phyloP scores from a whole-genome alignment of 1,139 yeast genomes.

The Zygosaccharomyces sapae region DNA sequence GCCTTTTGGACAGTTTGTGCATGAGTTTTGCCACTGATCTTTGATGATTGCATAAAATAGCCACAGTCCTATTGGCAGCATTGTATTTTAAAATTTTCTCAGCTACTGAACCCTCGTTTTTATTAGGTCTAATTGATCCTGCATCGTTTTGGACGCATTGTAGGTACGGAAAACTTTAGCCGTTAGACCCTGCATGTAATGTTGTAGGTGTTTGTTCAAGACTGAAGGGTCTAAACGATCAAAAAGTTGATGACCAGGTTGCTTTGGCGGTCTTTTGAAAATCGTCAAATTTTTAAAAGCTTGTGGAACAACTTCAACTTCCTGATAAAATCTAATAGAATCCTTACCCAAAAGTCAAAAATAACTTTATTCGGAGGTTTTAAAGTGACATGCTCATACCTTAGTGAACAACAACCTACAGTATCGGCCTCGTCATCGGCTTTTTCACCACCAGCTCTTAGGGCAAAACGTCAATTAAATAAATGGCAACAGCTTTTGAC shows the following conservation, averaged over 20 bases:
- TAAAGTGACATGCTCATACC: slow-evolving; percentile 83
- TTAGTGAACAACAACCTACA: slow-evolving; percentile 92
- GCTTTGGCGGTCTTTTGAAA: slow-evolving; percentile 83
- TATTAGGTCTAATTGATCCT: slow-evolving; percentile 81
- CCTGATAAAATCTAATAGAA: slow-evolving; percentile 87
- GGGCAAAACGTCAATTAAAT: slow-evolving; percentile 90
- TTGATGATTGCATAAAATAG: slow-evolving; percentile 95
- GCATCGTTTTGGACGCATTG: slow-evolving; percentile 96
- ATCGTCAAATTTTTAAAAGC: slow-evolving; percentile 84
- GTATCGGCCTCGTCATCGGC: slow-evolving; percentile 98
- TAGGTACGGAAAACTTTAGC: slow-evolving; percentile 98
- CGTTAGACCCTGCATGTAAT: slow-evolving; percentile 87
- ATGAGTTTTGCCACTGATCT: slow-evolving; percentile 86
- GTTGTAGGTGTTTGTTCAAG: slow-evolving; percentile 81
- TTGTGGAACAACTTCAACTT: slow-evolving; percentile 83
- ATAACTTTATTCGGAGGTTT: slow-evolving; percentile 82
- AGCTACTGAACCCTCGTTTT: slow-evolving; percentile 76
- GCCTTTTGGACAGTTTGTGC: slow-evolving; percentile 76
- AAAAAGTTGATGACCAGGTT: slow-evolving; percentile 87
- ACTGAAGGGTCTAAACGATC: slow-evolving; percentile 83
- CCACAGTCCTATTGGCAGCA: slow-evolving; percentile 94
- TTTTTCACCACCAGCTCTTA: slow-evolving; percentile 98
- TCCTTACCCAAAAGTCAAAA: slow-evolving; percentile 96
- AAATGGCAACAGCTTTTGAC: slow-evolving; percentile 92
- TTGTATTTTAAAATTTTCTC: slow-evolving; percentile 85